These are phyloP conservation scores for Glaciozyma martinii DNA, from an alignment of 768 basidiomycete genomes.

Conservation along the genomic window DNA sequence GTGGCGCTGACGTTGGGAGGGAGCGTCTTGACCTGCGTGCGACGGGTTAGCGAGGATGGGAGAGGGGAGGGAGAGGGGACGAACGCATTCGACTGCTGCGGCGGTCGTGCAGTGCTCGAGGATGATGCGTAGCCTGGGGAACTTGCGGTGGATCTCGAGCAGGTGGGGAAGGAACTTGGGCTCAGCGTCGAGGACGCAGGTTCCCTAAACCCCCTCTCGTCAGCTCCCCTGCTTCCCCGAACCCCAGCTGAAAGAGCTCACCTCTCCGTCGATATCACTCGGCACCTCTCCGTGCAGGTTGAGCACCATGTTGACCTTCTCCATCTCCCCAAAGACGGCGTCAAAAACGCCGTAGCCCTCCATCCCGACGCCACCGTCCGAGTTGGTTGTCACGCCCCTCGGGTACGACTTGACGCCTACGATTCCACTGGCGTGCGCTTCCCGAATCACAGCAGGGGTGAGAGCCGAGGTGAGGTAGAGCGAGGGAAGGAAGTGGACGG, in stretches of 20 bases:
- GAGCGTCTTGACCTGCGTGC: conserved; percentile 38
- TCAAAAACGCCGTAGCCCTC: conserved; percentile 92
- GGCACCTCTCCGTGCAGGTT: conserved; percentile 97
- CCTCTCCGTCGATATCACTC: conserved; percentile 57
- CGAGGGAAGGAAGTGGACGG: conserved; percentile 85
- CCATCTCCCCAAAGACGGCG: conserved; percentile 86
- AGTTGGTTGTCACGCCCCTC: conserved; percentile 93
- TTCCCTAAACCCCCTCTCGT: conserved; percentile 54
- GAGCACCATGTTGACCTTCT: conserved; percentile 83
- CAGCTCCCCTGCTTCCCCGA: not conserved
- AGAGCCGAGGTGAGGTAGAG: conserved; percentile 86
- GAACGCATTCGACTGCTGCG: conserved; percentile 79
- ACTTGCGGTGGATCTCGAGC: conserved; percentile 63
- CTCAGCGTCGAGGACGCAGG: conserved; percentile 89
- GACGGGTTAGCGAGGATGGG: not conserved
- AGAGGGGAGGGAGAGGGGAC: conserved; percentile 43
- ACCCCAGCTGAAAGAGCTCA: conserved; percentile 21
- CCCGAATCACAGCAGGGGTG: conserved; percentile 80
- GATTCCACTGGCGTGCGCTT: conserved; percentile 76
- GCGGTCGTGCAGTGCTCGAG: conserved; percentile 93
- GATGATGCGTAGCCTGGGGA: conserved; percentile 86
- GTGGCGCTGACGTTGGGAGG: conserved; percentile 84
- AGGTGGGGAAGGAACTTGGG: conserved; percentile 80
- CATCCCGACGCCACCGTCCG: conserved; percentile 68
- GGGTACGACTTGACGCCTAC: conserved; percentile 93